Base-by-base conservation (phyloP, 78 protist genomes). In the Creolimax fragrantissima region DNA sequence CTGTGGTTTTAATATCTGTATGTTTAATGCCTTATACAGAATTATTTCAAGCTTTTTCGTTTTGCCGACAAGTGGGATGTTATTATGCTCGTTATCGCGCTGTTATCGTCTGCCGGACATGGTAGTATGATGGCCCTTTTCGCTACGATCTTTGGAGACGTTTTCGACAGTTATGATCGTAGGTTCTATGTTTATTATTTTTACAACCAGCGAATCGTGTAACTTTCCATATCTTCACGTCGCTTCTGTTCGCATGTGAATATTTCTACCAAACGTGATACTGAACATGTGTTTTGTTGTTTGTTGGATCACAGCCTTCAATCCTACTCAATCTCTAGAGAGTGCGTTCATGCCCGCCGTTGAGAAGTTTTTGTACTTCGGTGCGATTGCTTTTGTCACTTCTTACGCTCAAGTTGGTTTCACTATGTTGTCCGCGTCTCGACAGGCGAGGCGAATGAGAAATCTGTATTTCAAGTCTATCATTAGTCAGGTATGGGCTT, bases 401-500 rank as follows among this genome's bases (percentile, higher is more conserved):
- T 83, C 86, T 42, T 89, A 92, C 84, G 67, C 41, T 92, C 90
- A 95, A 95, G 83, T 41, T 89, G n/a, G 47, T 84, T 94, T 35
- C 90, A 24, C 92, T 95, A 43, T 44, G 43, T 7, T 7, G 4
- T 2, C 91, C 3, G 95, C 85, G 35, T 67, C 86, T 74, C 81
- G 67, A 42, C 93, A 81, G 58, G 32, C 84, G 11, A 24, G n/a
- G 17, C 91, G 92, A 43, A 2, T 93, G 24, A 93, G 95, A 36
- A 3, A 43, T 17, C 84, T 42, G 35, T 37, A 5, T 85, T 90
- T 93, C 92, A 42, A 37, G n/a, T 3, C 95, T 6, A 3, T 89
- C 42, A 43, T 96, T 84, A 3, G 90, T 41, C 98, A 96, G 89
- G 90, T n/a, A n/a, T n/a, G n/a, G n/a, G n/a, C n/a, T n/a, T n/a